Evolutionary conservation across 78 protist species (phyloP).

Genomic region (Dictyostelium discoideum): DNA sequence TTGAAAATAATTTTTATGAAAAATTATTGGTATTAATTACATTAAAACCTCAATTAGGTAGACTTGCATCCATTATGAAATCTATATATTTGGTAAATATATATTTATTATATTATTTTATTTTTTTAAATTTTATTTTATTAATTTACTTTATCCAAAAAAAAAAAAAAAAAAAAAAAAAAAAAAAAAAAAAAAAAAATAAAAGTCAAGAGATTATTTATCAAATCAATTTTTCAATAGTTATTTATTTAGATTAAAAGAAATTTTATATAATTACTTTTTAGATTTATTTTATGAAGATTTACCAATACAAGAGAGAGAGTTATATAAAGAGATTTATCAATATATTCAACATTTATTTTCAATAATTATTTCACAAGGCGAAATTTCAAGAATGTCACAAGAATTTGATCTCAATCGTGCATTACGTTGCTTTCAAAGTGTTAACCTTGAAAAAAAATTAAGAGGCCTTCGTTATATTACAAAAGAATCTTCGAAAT

Average conservation of each 20-base stretch:
- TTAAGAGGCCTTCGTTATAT: constrained; percentile 60
- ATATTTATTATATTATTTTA: not conserved
- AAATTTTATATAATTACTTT: constrained; percentile 1
- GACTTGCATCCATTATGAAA: constrained; percentile 12
- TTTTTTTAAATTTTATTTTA: not conserved
- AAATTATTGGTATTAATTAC: not conserved
- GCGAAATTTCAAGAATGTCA: constrained; percentile 40
- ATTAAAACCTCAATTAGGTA: not conserved
- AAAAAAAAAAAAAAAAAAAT: too few species aligned
- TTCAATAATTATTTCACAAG: not conserved
- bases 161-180: not conserved
- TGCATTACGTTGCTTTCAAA: constrained; percentile 40
- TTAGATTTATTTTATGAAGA: constrained; percentile 56
- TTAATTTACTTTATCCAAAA: not conserved
- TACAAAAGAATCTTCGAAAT: constrained; percentile 46
- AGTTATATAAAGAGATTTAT: constrained; percentile 36
- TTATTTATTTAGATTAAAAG: constrained; percentile 32
- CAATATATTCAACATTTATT: constrained; percentile 26
- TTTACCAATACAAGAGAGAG: constrained; percentile 30
- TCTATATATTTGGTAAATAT: not conserved
- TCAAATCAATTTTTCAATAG: not conserved
- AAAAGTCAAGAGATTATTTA: constrained; percentile 22
- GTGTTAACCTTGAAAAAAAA: constrained; percentile 44
- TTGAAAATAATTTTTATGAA: constrained; percentile 27
- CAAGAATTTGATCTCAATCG: constrained; percentile 71